Evolutionary conservation across 1,139 yeast genomes (phyloP).

Genomic region (Nakaseomyces kungkrabaensis): DNA sequence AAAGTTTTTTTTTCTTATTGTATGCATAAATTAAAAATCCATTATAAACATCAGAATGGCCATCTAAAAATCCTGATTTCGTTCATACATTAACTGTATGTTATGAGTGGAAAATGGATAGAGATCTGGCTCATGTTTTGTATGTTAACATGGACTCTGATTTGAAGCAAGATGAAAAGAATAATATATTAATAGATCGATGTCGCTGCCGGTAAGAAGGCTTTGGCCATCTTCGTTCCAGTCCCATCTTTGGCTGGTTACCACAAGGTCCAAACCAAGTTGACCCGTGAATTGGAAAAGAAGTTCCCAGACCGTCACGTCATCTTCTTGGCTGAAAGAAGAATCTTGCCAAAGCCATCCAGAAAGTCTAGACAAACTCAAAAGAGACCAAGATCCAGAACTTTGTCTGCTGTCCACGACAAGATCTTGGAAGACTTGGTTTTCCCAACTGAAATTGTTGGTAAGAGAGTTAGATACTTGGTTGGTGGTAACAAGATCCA

Average conservation of each 20-base stretch:
- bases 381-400: slow-evolving; percentile 99
- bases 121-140: too few species aligned
- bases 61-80: neutral
- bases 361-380: slow-evolving; percentile 86
- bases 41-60: neutral
- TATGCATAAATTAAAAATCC: neutral
- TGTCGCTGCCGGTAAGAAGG: slow-evolving; percentile 98
- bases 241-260: slow-evolving; percentile 86
- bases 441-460: slow-evolving; percentile 98
- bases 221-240: slow-evolving; percentile 96
- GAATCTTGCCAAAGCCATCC: slow-evolving; percentile 95
- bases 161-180: neutral
- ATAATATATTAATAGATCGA: slow-evolving; percentile 43
- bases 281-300: slow-evolving; percentile 99
- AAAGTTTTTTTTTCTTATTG: slow-evolving; percentile 13
- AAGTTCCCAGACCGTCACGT: slow-evolving; percentile 99
- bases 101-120: too few species aligned
- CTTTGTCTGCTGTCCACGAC: slow-evolving; percentile 98
- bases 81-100: neutral
- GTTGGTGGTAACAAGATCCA: slow-evolving; percentile 99
- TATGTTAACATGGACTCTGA: neutral
- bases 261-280: slow-evolving; percentile 96
- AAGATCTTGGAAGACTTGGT: slow-evolving; percentile 97
- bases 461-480: slow-evolving; percentile 98
- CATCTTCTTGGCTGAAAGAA: slow-evolving; percentile 98